These are phyloP conservation scores for Phaeosphaeria sp. DNA, from an alignment of 2,329 filamentous ascomycete species.

Conservation along the genomic window DNA sequence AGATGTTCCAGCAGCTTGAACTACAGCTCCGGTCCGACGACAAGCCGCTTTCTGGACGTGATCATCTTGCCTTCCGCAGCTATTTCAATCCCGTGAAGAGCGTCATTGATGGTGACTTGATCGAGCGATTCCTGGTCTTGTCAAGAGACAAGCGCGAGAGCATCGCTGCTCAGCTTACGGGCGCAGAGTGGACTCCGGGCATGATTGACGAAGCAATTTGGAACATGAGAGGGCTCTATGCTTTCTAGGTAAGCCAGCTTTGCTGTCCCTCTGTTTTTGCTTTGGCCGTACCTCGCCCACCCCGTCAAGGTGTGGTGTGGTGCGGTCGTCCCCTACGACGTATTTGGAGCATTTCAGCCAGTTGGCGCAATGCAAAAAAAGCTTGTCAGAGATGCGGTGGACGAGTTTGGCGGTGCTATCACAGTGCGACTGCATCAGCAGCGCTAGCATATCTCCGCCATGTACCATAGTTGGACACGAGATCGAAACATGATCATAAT, in stretches of 20 bases:
- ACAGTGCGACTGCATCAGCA: background rate
- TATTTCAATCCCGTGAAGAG: slow-evolving; percentile 98
- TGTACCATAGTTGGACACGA: background rate
- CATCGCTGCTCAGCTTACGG: slow-evolving; percentile 91
- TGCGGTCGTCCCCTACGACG: background rate
- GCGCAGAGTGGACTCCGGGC: slow-evolving; percentile 72
- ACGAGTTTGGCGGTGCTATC: background rate
- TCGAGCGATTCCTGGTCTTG: slow-evolving; percentile 86
- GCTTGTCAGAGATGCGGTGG: background rate
- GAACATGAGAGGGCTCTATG: slow-evolving; percentile 46
- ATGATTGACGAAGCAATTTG: slow-evolving; percentile 92
- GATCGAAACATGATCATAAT: background rate
- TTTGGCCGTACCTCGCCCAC: background rate
- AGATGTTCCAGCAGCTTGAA: slow-evolving; percentile 96
- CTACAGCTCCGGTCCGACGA: slow-evolving; percentile 80
- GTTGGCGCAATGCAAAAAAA: background rate
- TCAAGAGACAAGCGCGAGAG: slow-evolving; percentile 90
- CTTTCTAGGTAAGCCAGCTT: slow-evolving; percentile 28
- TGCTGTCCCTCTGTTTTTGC: background rate
- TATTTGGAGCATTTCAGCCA: background rate
- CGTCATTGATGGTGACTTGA: slow-evolving; percentile 94
- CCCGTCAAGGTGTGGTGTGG: background rate
- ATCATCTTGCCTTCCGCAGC: slow-evolving; percentile 93
- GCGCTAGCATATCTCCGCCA: background rate
- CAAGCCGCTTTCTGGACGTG: slow-evolving; percentile 85